A percentile compares a stretch with the other conserved stretches of the same genome.
These are phyloP conservation scores for Hirsutella rhossiliensis DNA, from an alignment of 2,329 filamentous ascomycete species.

Conservation along the genomic window DNA sequence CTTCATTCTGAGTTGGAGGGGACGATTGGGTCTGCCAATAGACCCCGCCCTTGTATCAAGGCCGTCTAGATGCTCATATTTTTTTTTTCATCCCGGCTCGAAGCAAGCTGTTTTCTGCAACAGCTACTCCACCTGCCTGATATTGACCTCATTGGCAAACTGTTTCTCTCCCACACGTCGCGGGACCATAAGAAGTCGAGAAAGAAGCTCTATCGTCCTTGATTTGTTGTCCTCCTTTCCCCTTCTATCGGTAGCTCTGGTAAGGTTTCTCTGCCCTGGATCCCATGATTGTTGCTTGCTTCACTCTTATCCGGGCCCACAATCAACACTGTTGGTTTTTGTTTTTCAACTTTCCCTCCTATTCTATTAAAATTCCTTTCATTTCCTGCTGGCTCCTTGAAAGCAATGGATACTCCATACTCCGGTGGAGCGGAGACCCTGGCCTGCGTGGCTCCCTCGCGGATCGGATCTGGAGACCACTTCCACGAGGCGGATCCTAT, in stretches of 20 bases:
- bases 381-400: too few species aligned
- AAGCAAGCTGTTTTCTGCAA: slow-evolving; percentile 1
- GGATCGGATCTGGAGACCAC: slow-evolving; percentile 14
- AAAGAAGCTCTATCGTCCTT: neutral
- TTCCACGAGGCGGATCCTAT: slow-evolving; percentile 13
- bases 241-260: neutral
- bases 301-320: too few species aligned
- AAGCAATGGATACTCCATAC: slow-evolving; percentile 4
- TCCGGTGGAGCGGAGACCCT: slow-evolving; percentile 14
- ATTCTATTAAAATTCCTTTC: neutral
- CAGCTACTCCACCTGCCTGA: neutral
- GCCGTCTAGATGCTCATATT: neutral
- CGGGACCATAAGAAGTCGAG: slow-evolving; percentile 1
- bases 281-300: too few species aligned
- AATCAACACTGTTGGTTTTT: too few species aligned
- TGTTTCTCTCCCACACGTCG: neutral
- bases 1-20: neutral
- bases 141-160: neutral
- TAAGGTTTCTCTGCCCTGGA: neutral
- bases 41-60: neutral
- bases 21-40: neutral
- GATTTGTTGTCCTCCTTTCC: neutral
- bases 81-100: neutral
- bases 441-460: slow-evolving; percentile 19
- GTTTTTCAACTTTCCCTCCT: neutral